Base-by-base conservation (phyloP, 106 monocot genomes). In the Chionographis japonica region DNA sequence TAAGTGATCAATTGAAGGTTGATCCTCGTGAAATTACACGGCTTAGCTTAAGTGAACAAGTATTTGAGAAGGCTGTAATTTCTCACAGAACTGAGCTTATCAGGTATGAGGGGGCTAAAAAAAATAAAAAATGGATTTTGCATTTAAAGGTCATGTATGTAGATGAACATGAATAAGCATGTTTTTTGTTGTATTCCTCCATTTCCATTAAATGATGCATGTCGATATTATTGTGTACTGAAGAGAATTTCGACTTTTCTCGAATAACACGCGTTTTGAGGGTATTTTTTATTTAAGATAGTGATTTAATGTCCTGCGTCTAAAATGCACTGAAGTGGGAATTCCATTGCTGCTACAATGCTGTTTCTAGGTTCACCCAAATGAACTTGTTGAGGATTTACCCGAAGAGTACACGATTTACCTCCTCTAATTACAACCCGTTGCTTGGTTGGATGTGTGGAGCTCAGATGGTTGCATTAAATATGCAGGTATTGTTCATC, bases 381-480 rank as follows among this genome's bases (percentile, higher is more conserved):
- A 82, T 52, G 66, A 94, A 94, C 37, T 56, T 94, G 39, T 60
- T 94, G 37, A 85, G 94, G 72, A 84, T 95, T 54, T 95, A 79
- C 58, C 94, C 91, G 0, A 85, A 81, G 61, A 81, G 77, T 4
- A 85, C 81, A 13, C 88, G 94, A 1, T 60, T 95, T 52, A 65
- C 68, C 11, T 95, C 91, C 3, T 81, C 88, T 35, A 95, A 95
- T 77, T 95, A 88, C 75, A 95, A 84, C 16, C 91, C 94, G 1
- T 50, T 95, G 60, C 79, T 80, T 71, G 94, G 90, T 40, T 95
- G 94, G 94, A 86, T 88, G 72, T 70, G 91, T 75, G 94, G 94
- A 54, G 94, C 88, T 49, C 94, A 95, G 61, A 88, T 95, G 90
- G 94, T 91, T 58, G 94, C 94, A 54, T 71, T 84, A 56, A 95